These are phyloP conservation scores for Phtheirospermum japonicum DNA, from an alignment of 257 asterid species.

Conservation along the genomic window DNA sequence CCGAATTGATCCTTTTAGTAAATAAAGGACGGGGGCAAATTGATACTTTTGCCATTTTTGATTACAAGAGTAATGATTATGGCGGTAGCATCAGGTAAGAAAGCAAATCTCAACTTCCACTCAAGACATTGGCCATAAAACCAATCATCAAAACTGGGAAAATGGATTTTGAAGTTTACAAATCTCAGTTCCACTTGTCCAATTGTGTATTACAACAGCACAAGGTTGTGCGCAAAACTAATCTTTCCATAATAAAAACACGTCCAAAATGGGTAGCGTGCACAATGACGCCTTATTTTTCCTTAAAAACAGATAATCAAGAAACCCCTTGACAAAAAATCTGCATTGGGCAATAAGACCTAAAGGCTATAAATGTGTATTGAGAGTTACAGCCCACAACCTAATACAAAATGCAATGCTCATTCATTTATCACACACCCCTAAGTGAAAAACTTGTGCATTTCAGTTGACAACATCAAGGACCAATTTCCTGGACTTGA, in stretches of 20 bases:
- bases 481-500: constrained; percentile 73
- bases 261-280: constrained; percentile 9
- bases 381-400: background rate
- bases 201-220: background rate
- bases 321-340: background rate
- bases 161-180: background rate
- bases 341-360: background rate
- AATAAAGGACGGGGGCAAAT: too few species aligned
- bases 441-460: background rate
- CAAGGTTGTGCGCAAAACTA: too few species aligned
- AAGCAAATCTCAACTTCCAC: too few species aligned
- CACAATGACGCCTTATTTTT: constrained; percentile 4
- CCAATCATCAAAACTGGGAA: background rate
- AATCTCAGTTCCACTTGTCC: background rate
- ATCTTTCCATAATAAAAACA: constrained; percentile 2
- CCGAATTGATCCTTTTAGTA: too few species aligned
- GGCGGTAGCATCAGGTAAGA: too few species aligned
- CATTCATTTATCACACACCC: background rate
- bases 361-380: background rate
- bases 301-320: background rate
- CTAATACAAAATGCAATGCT: background rate
- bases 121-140: too few species aligned
- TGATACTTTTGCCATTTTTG: too few species aligned
- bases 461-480: constrained; percentile 69
- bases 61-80: too few species aligned